phyloP scores from a whole-genome alignment of 73 alveolate genomes.

The Blepharisma japonicum region DNA sequence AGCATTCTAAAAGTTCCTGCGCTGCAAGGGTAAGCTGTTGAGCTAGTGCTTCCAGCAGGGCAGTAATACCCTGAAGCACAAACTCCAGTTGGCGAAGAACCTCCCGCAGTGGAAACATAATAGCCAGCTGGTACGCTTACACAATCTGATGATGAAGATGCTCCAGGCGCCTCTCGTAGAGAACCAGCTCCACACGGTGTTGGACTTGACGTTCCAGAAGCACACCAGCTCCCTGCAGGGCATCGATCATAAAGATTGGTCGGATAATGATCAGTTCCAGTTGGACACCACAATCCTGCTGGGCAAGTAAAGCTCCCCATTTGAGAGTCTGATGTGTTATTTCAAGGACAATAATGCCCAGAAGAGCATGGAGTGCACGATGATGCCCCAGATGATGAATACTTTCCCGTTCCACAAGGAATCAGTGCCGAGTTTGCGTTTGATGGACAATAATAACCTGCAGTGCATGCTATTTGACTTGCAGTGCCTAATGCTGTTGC shows the following conservation, averaged over 20 bases:
- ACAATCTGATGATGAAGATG: conserved; percentile 35
- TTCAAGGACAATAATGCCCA: conserved; percentile 46
- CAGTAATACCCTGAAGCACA: conserved; percentile 59
- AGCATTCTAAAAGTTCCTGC: conserved; percentile 57
- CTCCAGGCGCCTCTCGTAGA: neutral
- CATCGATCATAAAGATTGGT: conserved; percentile 32
- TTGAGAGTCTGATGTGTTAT: neutral
- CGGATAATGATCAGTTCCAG: conserved; percentile 43
- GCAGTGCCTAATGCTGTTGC: neutral
- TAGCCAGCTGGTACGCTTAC: conserved; percentile 38
- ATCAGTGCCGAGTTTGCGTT: conserved; percentile 18
- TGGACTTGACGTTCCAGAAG: neutral
- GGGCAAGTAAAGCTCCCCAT: conserved; percentile 60
- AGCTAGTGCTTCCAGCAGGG: conserved; percentile 42
- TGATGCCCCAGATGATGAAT: neutral
- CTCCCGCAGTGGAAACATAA: conserved; percentile 36
- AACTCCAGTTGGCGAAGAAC: conserved; percentile 28
- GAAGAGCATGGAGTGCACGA: conserved; percentile 45
- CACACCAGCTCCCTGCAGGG: conserved; percentile 40
- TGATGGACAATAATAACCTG: conserved; percentile 53
- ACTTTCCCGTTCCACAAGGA: conserved; percentile 40
- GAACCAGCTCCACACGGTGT: neutral
- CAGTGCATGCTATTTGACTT: conserved; percentile 43
- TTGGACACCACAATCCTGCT: conserved; percentile 64
- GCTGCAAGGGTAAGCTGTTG: conserved; percentile 44